phyloP scores from a whole-genome alignment of 1,284 basidiomycete species.

The Athelia sp. region DNA sequence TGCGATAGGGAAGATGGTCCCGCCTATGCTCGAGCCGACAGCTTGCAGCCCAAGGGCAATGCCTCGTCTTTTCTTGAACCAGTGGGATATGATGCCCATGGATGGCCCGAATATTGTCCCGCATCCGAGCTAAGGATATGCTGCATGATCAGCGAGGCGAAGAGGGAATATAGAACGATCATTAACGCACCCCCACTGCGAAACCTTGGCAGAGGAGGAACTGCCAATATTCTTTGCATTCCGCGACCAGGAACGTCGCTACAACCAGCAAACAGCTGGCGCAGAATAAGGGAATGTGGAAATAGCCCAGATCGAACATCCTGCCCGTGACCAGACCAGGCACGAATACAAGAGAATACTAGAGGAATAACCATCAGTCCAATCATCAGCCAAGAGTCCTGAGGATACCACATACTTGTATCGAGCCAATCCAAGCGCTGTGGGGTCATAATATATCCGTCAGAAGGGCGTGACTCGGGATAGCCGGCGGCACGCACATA shows the following conservation, averaged over 20 bases:
- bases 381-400: background rate
- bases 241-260: slow-evolving; percentile 41
- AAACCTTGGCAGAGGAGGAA: slow-evolving; percentile 44
- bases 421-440: slow-evolving; percentile 73
- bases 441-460: background rate
- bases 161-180: too few relatives aligned
- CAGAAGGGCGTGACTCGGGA: background rate
- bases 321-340: slow-evolving; percentile 45
- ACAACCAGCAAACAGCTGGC: slow-evolving; percentile 37
- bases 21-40: slow-evolving; percentile 39
- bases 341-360: slow-evolving; percentile 46
- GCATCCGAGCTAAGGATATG: slow-evolving; percentile 17
- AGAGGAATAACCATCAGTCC: slow-evolving; percentile 3
- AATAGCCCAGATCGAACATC: slow-evolving; percentile 49
- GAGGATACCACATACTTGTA: slow-evolving; percentile 40
- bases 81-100: slow-evolving; percentile 42
- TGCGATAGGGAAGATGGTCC: slow-evolving; percentile 39
- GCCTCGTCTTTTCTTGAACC: slow-evolving; percentile 41
- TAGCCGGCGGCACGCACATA: slow-evolving; percentile 43
- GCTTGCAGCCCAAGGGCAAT: slow-evolving; percentile 37
- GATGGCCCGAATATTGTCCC: slow-evolving; percentile 37
- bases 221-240: slow-evolving; percentile 48
- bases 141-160: too few relatives aligned
- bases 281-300: slow-evolving; percentile 32
- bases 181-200: slow-evolving; percentile 30